Base-by-base conservation (phyloP, 1,139 yeast genomes). In the Komagataea norvegica region DNA sequence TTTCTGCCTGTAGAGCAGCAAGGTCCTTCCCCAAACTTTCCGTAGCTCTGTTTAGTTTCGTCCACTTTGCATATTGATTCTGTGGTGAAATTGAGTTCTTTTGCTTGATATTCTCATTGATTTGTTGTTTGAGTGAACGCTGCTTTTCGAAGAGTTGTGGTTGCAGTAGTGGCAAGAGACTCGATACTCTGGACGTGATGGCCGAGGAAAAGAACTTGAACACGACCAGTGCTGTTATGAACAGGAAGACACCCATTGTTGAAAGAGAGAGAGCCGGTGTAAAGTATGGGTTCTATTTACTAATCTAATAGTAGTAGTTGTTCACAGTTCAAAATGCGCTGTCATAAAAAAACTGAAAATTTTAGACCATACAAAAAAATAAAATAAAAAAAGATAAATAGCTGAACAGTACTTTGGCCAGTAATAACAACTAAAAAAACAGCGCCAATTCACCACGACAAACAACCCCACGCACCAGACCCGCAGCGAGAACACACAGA, bases 51-150 rank as follows among this genome's bases (percentile, higher is more conserved):
- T 87, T 89, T 46, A 89, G 70, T 58, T 87, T 87, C 3, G 97
- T 94, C 98, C 98, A 91, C 53, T 75, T 80, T 33, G 97, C 96
- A 59, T 89, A 91, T 52, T 91, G 80, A 56, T 91, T 96, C 59
- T 89, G 96, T 6, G 96, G 93, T 44, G 88, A 77, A 13, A 89
- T 73, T 8, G 70, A 54, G 31, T 76, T 65, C 46, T 88, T 72
- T 49, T 80, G 76, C 11, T 64, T 65, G 46, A 72, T 66, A 20
- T 79, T 55, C 19, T 62, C 59, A 8, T 60, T 55, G 33, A 81
- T 73, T 49, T 80, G 74, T 8, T 55, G 50, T 42, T 71, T 67
- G 42, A 71, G 64, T 2, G 46, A 45, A 8, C 65, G 58, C 34
- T 76, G 62, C 34, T 63, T 55, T 18, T 60, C 41, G 54, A 27